phyloP scores from a whole-genome alignment of 208 protist genomes.

The Leishmania lainsoni region DNA sequence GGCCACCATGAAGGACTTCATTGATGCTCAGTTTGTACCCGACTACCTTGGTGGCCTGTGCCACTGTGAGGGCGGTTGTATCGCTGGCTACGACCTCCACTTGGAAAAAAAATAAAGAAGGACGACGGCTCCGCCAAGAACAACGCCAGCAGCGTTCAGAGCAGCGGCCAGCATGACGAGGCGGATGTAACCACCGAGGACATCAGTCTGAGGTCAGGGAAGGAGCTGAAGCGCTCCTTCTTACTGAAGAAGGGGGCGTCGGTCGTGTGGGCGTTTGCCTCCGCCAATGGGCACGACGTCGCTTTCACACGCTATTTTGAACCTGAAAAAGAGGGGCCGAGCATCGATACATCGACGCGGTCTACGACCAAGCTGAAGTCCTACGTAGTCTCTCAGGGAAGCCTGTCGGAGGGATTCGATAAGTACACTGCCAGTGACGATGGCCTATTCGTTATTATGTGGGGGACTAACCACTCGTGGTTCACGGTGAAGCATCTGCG shows the following conservation, averaged over 20 bases:
- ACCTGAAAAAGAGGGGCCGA: background rate
- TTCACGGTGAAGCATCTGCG: constrained; percentile 51
- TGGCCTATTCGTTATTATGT: constrained; percentile 51
- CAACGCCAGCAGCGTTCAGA: background rate
- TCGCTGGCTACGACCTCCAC: constrained; percentile 38
- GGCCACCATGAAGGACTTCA: constrained; percentile 39
- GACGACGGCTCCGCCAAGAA: background rate
- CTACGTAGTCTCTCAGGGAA: constrained; percentile 32
- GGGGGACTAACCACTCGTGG: constrained; percentile 68
- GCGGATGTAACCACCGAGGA: constrained; percentile 43
- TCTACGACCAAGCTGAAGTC: constrained; percentile 28
- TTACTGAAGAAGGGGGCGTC: constrained; percentile 32
- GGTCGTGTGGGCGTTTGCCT: constrained; percentile 56
- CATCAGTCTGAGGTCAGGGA: constrained; percentile 38
- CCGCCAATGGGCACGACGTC: constrained; percentile 33
- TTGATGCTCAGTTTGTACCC: constrained; percentile 44
- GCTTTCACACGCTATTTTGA: constrained; percentile 30
- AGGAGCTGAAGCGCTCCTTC: constrained; percentile 38
- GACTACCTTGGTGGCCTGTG: constrained; percentile 55
- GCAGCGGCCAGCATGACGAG: background rate
- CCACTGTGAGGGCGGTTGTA: constrained; percentile 49
- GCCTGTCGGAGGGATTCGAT: constrained; percentile 37
- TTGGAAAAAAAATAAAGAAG: background rate
- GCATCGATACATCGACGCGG: constrained; percentile 9
- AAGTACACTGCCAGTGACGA: constrained; percentile 35